phyloP scores from a whole-genome alignment of 352 stramenopile genomes.

The Pilasporangium apinafurcum region DNA sequence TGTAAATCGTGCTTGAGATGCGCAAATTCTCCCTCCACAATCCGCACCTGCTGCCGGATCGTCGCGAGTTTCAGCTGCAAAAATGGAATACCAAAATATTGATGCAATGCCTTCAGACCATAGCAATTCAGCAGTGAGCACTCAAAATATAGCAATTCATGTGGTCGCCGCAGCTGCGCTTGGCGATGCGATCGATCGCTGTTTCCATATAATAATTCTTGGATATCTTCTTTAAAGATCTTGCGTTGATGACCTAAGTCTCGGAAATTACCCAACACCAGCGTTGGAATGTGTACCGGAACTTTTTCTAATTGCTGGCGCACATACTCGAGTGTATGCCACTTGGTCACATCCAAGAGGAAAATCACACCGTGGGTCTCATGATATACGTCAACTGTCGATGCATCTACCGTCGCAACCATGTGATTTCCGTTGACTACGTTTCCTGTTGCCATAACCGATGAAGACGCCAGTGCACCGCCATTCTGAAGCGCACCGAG shows the following conservation, averaged over 20 bases:
- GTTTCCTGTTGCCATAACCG: constrained; percentile 13
- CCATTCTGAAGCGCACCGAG: constrained; percentile 3
- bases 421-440: constrained; percentile 36
- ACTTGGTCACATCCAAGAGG: constrained; percentile 79
- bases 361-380: constrained; percentile 87
- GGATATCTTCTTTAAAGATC: constrained; percentile 84
- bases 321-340: constrained; percentile 80
- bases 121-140: constrained; percentile 83
- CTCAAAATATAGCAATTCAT: constrained; percentile 79
- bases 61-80: constrained; percentile 75
- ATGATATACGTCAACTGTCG: constrained; percentile 87
- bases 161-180: constrained; percentile 31
- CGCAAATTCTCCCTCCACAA: constrained; percentile 62
- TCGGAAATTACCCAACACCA: constrained; percentile 81
- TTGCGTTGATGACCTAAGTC: constrained; percentile 61
- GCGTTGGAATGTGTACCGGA: constrained; percentile 66
- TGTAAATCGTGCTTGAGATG: constrained; percentile 73
- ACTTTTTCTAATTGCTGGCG: constrained; percentile 62
- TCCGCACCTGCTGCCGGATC: constrained; percentile 67
- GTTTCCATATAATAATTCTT: constrained; percentile 58
- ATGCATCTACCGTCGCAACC: constrained; percentile 74
- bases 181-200: constrained; percentile 20
- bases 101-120: constrained; percentile 73
- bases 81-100: constrained; percentile 84
- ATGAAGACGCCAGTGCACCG: constrained; percentile 8